Evolutionary conservation across 352 stramenopile genomes (phyloP).

Genomic region (Aphanomyces astaci): DNA sequence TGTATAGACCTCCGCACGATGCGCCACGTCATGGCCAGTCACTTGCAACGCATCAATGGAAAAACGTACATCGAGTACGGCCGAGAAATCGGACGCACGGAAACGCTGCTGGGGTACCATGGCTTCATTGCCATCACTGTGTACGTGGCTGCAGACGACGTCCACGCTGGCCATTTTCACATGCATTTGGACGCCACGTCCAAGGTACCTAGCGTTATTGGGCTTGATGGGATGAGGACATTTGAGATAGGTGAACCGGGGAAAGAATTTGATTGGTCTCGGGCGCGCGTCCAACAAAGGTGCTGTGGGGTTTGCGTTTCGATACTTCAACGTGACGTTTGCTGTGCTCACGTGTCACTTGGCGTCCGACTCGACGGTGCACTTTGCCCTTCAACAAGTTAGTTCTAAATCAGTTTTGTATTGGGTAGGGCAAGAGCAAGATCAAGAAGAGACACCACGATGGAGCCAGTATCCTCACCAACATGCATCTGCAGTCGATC

Average conservation of each 20-base stretch:
- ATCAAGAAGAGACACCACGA: conserved; percentile 72
- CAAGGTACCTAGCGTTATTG: conserved; percentile 1
- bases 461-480: conserved; percentile 71
- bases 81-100: conserved; percentile 71
- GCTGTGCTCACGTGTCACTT: conserved; percentile 84
- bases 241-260: conserved; percentile 61
- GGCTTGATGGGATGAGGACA: conserved; percentile 9
- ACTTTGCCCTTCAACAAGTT: too few relatives aligned
- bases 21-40: conserved; percentile 50
- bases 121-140: conserved; percentile 82
- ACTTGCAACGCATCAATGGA: conserved; percentile 45
- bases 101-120: conserved; percentile 74
- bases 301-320: conserved; percentile 80
- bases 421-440: conserved; percentile 37
- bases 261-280: conserved; percentile 69
- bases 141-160: conserved; percentile 61
- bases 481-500: conserved; percentile 71
- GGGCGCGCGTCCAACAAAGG: conserved; percentile 85
- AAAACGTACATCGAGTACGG: conserved; percentile 70
- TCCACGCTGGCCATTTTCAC: conserved; percentile 53
- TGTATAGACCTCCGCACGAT: conserved; percentile 79
- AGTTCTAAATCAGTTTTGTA: too few relatives aligned
- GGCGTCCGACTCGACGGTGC: conserved; percentile 65
- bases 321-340: conserved; percentile 81
- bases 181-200: conserved; percentile 48